phyloP scores from a whole-genome alignment of 2,329 filamentous ascomycete species.

The Sporothrix humicola region DNA sequence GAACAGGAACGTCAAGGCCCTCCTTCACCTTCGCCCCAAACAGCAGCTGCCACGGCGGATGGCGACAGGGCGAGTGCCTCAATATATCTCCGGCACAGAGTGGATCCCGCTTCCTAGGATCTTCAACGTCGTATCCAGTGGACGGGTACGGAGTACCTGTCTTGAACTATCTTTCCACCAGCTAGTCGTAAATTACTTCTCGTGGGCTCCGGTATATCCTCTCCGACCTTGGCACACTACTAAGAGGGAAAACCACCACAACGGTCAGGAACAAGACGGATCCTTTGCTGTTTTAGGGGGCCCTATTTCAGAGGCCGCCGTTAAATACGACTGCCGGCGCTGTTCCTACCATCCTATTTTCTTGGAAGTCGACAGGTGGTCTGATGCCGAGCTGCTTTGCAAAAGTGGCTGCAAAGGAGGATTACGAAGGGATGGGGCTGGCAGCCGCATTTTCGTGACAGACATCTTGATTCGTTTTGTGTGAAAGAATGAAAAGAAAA shows the following conservation, averaged over 20 bases:
- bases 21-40: not conserved
- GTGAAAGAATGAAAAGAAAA: no score
- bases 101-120: constrained; percentile 25
- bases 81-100: not conserved
- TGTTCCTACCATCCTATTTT: not conserved
- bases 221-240: not conserved
- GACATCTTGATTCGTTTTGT: not conserved
- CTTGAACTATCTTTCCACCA: not conserved
- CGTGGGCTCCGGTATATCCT: not conserved
- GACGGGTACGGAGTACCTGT: not conserved
- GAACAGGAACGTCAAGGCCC: constrained; percentile 16
- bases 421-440: no score
- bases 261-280: not conserved
- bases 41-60: not conserved
- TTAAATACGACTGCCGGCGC: no score
- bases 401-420: not conserved
- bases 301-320: no score
- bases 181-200: not conserved
- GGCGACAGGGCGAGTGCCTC: not conserved
- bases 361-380: not conserved
- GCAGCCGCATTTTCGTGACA: not conserved
- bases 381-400: not conserved
- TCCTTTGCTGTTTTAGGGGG: not conserved
- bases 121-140: constrained; percentile 26
- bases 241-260: not conserved